Evolutionary conservation across 768 basidiomycete genomes (phyloP).

Genomic region (Termitomyces sp.): DNA sequence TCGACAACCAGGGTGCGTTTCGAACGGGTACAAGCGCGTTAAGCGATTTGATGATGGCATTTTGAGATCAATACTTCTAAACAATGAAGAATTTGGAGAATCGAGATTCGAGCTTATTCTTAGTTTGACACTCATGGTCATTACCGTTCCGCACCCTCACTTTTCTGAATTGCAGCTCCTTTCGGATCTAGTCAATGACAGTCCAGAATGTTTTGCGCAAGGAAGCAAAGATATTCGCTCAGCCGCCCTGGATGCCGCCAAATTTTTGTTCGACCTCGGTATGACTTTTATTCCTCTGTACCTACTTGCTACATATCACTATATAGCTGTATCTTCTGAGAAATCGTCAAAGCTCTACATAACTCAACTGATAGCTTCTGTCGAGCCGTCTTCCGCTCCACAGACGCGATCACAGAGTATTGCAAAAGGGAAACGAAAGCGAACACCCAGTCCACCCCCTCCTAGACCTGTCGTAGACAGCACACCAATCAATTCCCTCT

Average conservation of each 20-base stretch:
- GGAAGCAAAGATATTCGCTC: slow-evolving; percentile 48
- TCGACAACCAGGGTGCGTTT: slow-evolving; percentile 2
- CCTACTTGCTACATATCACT: slow-evolving; percentile 4
- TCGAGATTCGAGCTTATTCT: background rate
- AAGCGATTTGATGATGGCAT: background rate
- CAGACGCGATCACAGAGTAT: slow-evolving; percentile 64
- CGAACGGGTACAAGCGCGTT: background rate
- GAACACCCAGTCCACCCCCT: slow-evolving; percentile 26
- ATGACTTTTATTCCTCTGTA: slow-evolving; percentile 18
- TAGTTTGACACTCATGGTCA: background rate
- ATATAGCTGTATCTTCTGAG: slow-evolving; percentile 65
- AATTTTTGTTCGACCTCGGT: slow-evolving; percentile 76
- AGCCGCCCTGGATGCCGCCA: slow-evolving; percentile 61
- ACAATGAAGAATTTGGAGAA: slow-evolving; percentile 1
- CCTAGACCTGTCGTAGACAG: slow-evolving; percentile 30
- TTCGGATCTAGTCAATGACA: slow-evolving; percentile 47
- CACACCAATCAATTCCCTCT: slow-evolving; percentile 76
- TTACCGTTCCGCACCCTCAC: background rate
- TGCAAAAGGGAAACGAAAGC: slow-evolving; percentile 36
- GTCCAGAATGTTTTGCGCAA: slow-evolving; percentile 48
- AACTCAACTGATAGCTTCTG: slow-evolving; percentile 55
- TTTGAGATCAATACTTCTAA: slow-evolving; percentile 7
- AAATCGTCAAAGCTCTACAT: slow-evolving; percentile 57
- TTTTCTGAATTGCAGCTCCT: slow-evolving; percentile 39
- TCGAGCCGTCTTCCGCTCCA: slow-evolving; percentile 65